These are phyloP conservation scores for Rhynchosporium agropyri DNA, from an alignment of 2,329 filamentous ascomycete species.

Conservation along the genomic window DNA sequence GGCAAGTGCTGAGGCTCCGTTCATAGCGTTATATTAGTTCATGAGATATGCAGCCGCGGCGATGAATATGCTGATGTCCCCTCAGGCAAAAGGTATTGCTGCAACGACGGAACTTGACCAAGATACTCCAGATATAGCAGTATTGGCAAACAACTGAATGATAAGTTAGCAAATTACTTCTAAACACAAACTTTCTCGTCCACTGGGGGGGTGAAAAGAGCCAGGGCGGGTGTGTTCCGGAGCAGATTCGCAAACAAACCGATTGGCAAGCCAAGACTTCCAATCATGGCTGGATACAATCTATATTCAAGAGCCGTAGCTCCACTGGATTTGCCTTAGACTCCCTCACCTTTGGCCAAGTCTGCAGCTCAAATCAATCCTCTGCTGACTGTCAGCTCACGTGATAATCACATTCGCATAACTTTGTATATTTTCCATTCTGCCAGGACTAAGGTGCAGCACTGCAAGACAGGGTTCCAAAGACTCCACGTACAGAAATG, in stretches of 20 bases:
- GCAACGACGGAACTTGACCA: conserved; percentile 56
- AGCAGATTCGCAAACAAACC: conserved; percentile 49
- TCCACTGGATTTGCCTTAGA: conserved; percentile 23
- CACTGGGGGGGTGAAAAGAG: background rate
- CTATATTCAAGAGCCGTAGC: conserved; percentile 56
- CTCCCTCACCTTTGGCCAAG: conserved; percentile 18
- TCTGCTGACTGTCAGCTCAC: too few relatives aligned
- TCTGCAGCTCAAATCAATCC: too few relatives aligned
- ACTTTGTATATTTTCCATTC: too few relatives aligned
- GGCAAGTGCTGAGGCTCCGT: conserved; percentile 60
- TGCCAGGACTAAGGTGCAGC: too few relatives aligned
- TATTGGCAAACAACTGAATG: conserved; percentile 59
- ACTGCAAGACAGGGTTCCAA: too few relatives aligned
- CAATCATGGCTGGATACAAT: conserved; percentile 60
- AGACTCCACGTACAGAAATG: too few relatives aligned
- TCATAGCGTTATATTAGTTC: conserved; percentile 57
- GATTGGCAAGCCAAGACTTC: conserved; percentile 53
- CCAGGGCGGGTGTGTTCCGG: background rate
- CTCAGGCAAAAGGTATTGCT: conserved; percentile 60
- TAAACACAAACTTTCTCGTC: background rate
- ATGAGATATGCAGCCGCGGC: conserved; percentile 53
- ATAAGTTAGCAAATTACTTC: background rate
- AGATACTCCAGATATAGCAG: conserved; percentile 48
- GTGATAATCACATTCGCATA: too few relatives aligned
- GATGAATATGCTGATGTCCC: conserved; percentile 62